These are phyloP conservation scores for Ophiostoma pallidulum DNA, from an alignment of 2,329 filamentous ascomycete genomes.

Conservation along the genomic window DNA sequence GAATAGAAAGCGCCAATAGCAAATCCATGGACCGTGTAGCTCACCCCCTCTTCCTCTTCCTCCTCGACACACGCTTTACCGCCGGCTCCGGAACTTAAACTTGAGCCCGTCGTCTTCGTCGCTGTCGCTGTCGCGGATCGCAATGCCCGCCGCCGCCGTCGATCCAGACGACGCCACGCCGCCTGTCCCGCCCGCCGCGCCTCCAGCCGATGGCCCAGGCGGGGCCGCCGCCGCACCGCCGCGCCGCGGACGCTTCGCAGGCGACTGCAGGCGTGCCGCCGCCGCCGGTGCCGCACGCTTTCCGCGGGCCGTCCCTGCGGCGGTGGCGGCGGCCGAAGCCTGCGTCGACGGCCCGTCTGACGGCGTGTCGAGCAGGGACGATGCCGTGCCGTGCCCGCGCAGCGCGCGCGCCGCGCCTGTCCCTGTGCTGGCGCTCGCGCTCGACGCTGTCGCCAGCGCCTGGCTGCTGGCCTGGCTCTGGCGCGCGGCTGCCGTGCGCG, in stretches of 20 bases:
- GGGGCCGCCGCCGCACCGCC: neutral
- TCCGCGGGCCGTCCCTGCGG: slow-evolving; percentile 25
- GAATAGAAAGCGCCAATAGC: neutral
- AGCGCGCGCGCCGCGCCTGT: slow-evolving; percentile 13
- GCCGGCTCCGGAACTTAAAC: slow-evolving; percentile 46
- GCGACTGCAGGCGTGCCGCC: slow-evolving; percentile 3
- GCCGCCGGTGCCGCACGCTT: slow-evolving; percentile 19
- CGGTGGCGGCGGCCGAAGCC: slow-evolving; percentile 21
- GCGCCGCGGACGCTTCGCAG: slow-evolving; percentile 9
- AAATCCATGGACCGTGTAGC: no score
- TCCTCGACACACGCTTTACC: slow-evolving; percentile 18
- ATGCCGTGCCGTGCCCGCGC: neutral
- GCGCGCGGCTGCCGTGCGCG: slow-evolving; percentile 21
- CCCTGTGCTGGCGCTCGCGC: no score
- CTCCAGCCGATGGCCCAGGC: neutral
- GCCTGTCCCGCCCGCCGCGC: neutral
- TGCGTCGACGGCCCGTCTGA: slow-evolving; percentile 18
- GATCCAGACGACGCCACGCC: neutral
- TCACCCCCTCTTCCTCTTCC: no score
- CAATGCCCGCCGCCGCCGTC: neutral
- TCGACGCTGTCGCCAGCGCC: no score
- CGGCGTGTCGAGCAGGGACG: slow-evolving; percentile 21
- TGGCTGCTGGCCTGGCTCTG: slow-evolving; percentile 17
- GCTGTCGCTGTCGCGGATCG: slow-evolving; percentile 19
- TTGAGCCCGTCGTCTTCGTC: slow-evolving; percentile 45